Percentiles rank a stretch among this genome's conserved stretches.
phyloP scores from a whole-genome alignment of 1,139 yeast species.

The Arxiozyma slooffiae region DNA sequence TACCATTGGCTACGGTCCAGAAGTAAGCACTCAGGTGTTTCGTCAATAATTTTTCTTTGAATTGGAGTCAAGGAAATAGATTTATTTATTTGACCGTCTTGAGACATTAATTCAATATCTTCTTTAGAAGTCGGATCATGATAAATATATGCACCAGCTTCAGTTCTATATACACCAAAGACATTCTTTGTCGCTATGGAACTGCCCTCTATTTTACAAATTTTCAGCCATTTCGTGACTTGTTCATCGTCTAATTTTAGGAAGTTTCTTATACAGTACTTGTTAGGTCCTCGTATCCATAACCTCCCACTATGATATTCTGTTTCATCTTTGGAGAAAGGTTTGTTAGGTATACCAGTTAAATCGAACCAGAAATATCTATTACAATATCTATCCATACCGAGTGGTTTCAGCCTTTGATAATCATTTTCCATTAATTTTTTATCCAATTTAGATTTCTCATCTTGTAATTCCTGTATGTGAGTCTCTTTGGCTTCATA shows the following conservation, averaged over 20 bases:
- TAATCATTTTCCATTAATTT: slow-evolving; percentile 58
- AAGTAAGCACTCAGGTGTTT: slow-evolving; percentile 46
- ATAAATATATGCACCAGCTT: slow-evolving; percentile 13
- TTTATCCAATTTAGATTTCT: slow-evolving; percentile 45
- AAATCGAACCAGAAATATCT: slow-evolving; percentile 94
- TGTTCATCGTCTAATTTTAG: slow-evolving; percentile 34
- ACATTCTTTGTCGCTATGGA: slow-evolving; percentile 24
- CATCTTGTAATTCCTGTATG: slow-evolving; percentile 38
- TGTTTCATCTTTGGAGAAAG: slow-evolving; percentile 34
- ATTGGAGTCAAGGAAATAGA: slow-evolving; percentile 34
- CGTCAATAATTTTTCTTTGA: slow-evolving; percentile 63
- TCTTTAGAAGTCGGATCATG: slow-evolving; percentile 20
- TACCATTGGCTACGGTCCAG: slow-evolving; percentile 59
- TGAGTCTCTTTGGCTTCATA: slow-evolving; percentile 11
- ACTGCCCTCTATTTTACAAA: slow-evolving; percentile 20
- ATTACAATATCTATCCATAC: slow-evolving; percentile 75
- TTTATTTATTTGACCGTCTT: slow-evolving; percentile 35
- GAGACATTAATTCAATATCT: slow-evolving; percentile 27
- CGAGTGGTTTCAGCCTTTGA: slow-evolving; percentile 68
- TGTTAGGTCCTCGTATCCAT: slow-evolving; percentile 90
- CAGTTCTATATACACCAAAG: slow-evolving; percentile 14
- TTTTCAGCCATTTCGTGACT: slow-evolving; percentile 30
- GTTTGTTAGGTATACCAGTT: slow-evolving; percentile 64
- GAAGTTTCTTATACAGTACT: slow-evolving; percentile 45
- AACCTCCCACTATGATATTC: slow-evolving; percentile 59